phyloP scores from a whole-genome alignment of 805 yeast genomes.

The Schizosaccharomyces japonicus region DNA sequence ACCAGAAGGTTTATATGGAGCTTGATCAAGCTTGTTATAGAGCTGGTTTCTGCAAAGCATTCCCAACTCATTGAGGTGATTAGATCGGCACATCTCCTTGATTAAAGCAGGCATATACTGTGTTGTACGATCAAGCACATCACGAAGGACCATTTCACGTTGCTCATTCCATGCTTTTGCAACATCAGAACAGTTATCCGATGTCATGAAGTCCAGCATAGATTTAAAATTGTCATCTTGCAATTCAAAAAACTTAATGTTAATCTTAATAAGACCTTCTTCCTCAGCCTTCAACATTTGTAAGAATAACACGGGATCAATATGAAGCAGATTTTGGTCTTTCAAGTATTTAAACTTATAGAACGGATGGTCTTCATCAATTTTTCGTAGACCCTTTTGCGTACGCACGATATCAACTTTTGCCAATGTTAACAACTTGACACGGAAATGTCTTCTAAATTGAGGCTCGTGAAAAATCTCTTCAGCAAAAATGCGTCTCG shows the following conservation, averaged over 20 bases:
- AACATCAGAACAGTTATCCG: conserved; percentile 36
- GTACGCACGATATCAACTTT: conserved; percentile 56
- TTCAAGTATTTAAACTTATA: conserved; percentile 80
- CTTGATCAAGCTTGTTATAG: conserved; percentile 59
- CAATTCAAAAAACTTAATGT: conserved; percentile 22
- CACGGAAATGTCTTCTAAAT: conserved; percentile 38
- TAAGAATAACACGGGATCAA: conserved; percentile 57
- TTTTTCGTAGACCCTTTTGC: conserved; percentile 56
- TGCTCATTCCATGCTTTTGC: conserved; percentile 62
- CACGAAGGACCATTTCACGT: conserved; percentile 40
- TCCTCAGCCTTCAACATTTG: conserved; percentile 83
- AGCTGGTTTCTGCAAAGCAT: conserved; percentile 48
- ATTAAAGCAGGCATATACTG: conserved; percentile 49
- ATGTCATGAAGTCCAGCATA: conserved; percentile 18
- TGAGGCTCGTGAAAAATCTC: conserved; percentile 62
- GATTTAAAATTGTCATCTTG: conserved; percentile 14
- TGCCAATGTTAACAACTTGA: conserved; percentile 30
- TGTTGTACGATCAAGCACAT: conserved; percentile 44
- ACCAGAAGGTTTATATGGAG: conserved; percentile 57
- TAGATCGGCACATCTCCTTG: conserved; percentile 57
- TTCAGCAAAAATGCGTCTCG: conserved; percentile 51
- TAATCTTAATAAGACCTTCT: conserved; percentile 43
- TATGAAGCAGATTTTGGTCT: conserved; percentile 49
- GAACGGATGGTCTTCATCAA: conserved; percentile 57
- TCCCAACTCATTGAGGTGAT: conserved; percentile 47